Conservation (phyloP, 495 filamentous ascomycete genomes). For the Clavariopsis aquatica region DNA sequence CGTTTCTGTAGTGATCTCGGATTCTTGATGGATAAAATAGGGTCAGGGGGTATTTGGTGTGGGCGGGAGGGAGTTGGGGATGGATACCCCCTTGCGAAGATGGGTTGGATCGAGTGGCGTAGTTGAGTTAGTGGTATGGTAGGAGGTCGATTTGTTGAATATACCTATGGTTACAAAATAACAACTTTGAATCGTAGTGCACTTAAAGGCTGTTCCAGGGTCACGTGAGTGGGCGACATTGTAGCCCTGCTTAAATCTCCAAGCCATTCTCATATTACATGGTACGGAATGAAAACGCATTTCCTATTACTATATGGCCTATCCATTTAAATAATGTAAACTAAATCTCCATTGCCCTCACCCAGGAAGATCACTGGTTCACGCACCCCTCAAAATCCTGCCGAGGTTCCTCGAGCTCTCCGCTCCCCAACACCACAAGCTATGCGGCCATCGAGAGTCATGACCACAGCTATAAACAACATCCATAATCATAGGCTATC, state of each 20-base stretch:
- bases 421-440: not conserved
- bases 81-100: not conserved
- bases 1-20: constrained; percentile 2
- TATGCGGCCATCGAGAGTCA: constrained; percentile 14
- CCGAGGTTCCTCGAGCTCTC: constrained; percentile 22
- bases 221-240: too few relatives aligned
- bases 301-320: too few relatives aligned
- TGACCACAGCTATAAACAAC: constrained; percentile 2
- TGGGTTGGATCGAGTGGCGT: not conserved
- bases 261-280: too few relatives aligned
- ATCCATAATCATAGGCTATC: not conserved
- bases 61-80: not conserved
- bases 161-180: constrained; percentile 8
- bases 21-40: constrained; percentile 4
- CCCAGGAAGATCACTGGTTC: not conserved
- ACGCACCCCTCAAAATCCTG: not conserved
- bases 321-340: too few relatives aligned
- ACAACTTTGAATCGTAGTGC: too few relatives aligned
- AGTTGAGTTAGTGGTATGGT: not conserved
- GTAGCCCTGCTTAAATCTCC: too few relatives aligned
- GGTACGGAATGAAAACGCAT: too few relatives aligned
- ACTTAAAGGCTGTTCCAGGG: too few relatives aligned
- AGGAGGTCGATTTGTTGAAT: constrained; percentile 1
- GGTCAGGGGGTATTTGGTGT: not conserved
- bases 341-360: not conserved